Conservation (phyloP, 805 yeast species). For the Metschnikowia proteae region DNA sequence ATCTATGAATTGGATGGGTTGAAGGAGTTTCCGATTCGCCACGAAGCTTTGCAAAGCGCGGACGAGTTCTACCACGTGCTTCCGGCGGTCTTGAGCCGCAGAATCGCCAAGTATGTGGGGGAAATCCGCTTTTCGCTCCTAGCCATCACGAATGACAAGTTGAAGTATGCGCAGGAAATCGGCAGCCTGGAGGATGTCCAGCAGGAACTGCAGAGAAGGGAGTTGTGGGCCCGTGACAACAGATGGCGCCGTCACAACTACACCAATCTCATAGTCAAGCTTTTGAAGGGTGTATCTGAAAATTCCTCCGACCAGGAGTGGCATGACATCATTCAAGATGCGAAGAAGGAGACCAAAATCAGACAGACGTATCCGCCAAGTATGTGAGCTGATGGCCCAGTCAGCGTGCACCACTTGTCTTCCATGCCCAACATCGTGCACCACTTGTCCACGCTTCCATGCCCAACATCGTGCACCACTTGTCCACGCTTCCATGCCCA, state of each 20-base stretch:
- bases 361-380: not conserved
- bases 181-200: constrained; percentile 39
- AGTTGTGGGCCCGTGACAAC: constrained; percentile 52
- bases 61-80: constrained; percentile 42
- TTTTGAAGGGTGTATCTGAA: constrained; percentile 40
- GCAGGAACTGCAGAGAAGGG: constrained; percentile 46
- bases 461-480: too few species aligned
- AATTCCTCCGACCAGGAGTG: constrained; percentile 38
- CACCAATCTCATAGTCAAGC: constrained; percentile 46
- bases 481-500: not conserved
- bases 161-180: constrained; percentile 30
- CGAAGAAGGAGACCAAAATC: constrained; percentile 18
- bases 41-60: constrained; percentile 35
- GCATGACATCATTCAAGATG: constrained; percentile 25
- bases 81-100: constrained; percentile 41
- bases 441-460: too few species aligned
- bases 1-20: constrained; percentile 65
- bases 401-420: too few species aligned
- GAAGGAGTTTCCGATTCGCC: constrained; percentile 51
- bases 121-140: constrained; percentile 57
- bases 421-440: too few species aligned
- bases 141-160: constrained; percentile 50
- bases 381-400: too few species aligned
- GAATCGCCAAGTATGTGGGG: constrained; percentile 44
- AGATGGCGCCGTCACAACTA: constrained; percentile 52